These are phyloP conservation scores for Pythium pectinolyticum DNA, from an alignment of 352 stramenopile species.

Conservation along the genomic window DNA sequence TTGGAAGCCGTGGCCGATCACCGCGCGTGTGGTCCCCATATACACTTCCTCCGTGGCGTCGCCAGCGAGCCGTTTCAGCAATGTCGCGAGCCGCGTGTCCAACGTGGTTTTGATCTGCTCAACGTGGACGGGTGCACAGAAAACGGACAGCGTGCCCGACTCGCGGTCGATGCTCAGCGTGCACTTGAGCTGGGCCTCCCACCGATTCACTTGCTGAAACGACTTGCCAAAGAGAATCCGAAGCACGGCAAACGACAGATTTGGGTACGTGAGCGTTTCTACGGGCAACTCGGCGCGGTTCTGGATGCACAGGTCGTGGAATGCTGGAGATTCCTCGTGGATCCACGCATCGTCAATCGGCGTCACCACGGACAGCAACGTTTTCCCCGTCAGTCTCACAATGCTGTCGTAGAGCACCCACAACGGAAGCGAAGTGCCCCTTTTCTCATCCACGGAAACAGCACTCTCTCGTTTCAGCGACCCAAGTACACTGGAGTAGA, in stretches of 20 bases:
- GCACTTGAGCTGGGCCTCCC: slow-evolving; percentile 26
- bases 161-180: slow-evolving; percentile 24
- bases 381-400: slow-evolving; percentile 12
- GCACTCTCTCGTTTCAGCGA: slow-evolving; percentile 10
- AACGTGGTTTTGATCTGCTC: slow-evolving; percentile 10
- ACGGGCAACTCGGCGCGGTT: slow-evolving; percentile 17
- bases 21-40: slow-evolving; percentile 22
- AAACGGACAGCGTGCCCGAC: slow-evolving; percentile 7
- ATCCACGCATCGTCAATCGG: slow-evolving; percentile 32
- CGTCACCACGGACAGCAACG: slow-evolving; percentile 14
- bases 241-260: slow-evolving; percentile 16
- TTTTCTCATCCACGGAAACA: slow-evolving; percentile 12
- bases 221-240: slow-evolving; percentile 27
- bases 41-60: slow-evolving; percentile 26
- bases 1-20: slow-evolving; percentile 23
- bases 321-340: slow-evolving; percentile 20
- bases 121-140: slow-evolving; percentile 23
- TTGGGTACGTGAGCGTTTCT: slow-evolving; percentile 2
- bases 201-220: slow-evolving; percentile 17
- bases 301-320: slow-evolving; percentile 13
- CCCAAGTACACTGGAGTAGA: slow-evolving; percentile 24
- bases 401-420: slow-evolving; percentile 33
- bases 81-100: background rate
- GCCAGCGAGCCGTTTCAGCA: background rate
- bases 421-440: background rate